Evolutionary conservation across 371 early-diverging fungal species (phyloP).

Genomic region (Mucor racemosus): DNA sequence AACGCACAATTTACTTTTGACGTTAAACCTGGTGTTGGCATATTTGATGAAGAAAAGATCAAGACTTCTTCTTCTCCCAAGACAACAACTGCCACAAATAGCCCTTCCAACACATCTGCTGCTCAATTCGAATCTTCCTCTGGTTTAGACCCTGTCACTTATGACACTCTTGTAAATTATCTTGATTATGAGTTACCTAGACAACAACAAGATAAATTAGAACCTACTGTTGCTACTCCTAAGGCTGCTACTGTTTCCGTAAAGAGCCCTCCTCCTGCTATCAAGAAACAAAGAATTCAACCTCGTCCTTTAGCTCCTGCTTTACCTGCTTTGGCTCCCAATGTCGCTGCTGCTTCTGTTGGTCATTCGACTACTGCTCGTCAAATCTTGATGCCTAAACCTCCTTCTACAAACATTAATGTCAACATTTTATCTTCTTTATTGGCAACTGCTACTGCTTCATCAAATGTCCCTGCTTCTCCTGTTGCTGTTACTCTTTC

Average conservation of each 20-base stretch:
- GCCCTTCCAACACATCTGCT: background rate
- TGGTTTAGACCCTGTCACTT: slow-evolving; percentile 42
- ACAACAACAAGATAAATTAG: slow-evolving; percentile 36
- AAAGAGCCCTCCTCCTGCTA: background rate
- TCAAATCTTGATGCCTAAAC: slow-evolving; percentile 41
- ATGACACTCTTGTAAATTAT: slow-evolving; percentile 41
- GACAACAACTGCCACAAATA: background rate
- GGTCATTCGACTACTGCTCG: slow-evolving; percentile 11
- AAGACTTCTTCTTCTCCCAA: slow-evolving; percentile 7
- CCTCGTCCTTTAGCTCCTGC: slow-evolving; percentile 38
- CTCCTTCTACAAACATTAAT: slow-evolving; percentile 18
- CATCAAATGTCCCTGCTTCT: background rate
- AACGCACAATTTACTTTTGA: slow-evolving; percentile 73
- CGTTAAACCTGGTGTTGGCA: slow-evolving; percentile 61
- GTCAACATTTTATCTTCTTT: slow-evolving; percentile 17
- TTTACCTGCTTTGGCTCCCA: slow-evolving; percentile 11
- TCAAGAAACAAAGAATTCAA: slow-evolving; percentile 24
- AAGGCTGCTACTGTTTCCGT: background rate
- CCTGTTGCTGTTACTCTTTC: background rate
- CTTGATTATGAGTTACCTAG: slow-evolving; percentile 52
- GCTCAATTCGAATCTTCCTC: slow-evolving; percentile 23
- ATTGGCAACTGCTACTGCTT: slow-evolving; percentile 13
- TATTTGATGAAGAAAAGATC: slow-evolving; percentile 51
- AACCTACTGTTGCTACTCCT: background rate
- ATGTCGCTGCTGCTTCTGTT: background rate